A percentile compares a stretch with the other conserved stretches of the same genome.
Conservation (phyloP, 768 basidiomycete genomes). For the Boletus subcaerulescens region DNA sequence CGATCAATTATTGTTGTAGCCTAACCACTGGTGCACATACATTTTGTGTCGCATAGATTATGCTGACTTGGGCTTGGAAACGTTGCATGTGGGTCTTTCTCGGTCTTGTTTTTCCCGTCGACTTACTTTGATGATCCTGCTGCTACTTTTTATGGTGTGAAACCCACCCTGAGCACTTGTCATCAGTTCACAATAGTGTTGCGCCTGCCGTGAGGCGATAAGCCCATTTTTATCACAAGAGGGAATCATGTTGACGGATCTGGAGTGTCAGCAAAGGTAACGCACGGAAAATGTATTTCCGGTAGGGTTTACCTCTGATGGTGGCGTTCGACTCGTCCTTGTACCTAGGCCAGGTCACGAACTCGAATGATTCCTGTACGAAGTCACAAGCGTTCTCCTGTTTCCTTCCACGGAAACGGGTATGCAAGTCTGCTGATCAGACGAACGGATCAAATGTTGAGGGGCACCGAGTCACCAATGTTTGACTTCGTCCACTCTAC, state of each 20-base stretch:
- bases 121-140: background rate
- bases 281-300: background rate
- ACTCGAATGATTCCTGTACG: no score
- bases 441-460: background rate
- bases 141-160: background rate
- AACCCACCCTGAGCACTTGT: background rate
- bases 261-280: background rate
- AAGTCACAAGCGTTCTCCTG: no score
- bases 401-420: no score
- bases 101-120: background rate
- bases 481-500: background rate
- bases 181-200: background rate
- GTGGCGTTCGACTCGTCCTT: no score
- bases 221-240: background rate
- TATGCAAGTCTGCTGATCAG: no score
- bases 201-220: background rate
- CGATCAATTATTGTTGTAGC: background rate
- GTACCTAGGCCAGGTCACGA: no score
- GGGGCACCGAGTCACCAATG: background rate
- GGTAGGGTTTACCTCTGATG: no score
- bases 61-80: no score
- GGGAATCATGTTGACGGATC: background rate
- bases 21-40: background rate
- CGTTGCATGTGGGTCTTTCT: background rate
- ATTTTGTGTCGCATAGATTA: no score